Base-by-base conservation (phyloP, 2,329 filamentous ascomycete genomes). In the Colletotrichum tanaceti region DNA sequence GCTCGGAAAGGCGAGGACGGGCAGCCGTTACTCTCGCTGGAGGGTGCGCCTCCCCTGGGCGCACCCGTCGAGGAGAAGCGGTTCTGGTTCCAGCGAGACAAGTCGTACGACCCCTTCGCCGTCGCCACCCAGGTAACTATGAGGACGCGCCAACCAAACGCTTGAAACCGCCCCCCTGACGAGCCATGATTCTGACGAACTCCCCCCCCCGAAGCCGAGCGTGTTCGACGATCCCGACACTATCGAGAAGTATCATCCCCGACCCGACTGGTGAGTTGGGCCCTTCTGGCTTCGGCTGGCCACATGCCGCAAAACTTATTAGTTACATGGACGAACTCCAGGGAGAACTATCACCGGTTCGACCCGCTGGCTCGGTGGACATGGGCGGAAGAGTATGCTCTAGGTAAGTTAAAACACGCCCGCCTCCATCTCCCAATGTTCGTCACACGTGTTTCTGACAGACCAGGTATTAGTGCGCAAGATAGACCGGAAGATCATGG, bases 341-440 rank as follows among this genome's bases (percentile, higher is more conserved):
- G 79, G 79, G 80, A 83, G 57, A 83, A 83, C 35, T 54, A 75
- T 1, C 82, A 86, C 72, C 79, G 83, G 0, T 87, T 85, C 67
- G 83, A 86, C 63, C 82, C 82, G 0, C 72, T 79, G 0, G 78
- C 80, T 0, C 73, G 81, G 49, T 83, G 81, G 81, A 80, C 79
- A 0, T 82, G 79, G 79, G 71, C 72, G 9, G 80, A 83, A 60
- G 81, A 83, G 54, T 66, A 75, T 59, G 70, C 70, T 1, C 66
- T 83, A 0, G 55, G 55, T 46, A 18, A 10, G 18, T n/a, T n/a
- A n/a, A n/a, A 18, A 10, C 13, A 18, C 3, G 7, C 5, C 2
- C 3, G n/a, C n/a, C 20, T 14, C 4, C 1, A 6, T 20, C 2
- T 32, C 16, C 20, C 24, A n/a, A 22, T 32, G 11, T 9, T 3